Evolutionary conservation across 2,329 filamentous ascomycete genomes (phyloP), one percentile per base, ranked within the genome.

Genomic region (Aspergillus persii): DNA sequence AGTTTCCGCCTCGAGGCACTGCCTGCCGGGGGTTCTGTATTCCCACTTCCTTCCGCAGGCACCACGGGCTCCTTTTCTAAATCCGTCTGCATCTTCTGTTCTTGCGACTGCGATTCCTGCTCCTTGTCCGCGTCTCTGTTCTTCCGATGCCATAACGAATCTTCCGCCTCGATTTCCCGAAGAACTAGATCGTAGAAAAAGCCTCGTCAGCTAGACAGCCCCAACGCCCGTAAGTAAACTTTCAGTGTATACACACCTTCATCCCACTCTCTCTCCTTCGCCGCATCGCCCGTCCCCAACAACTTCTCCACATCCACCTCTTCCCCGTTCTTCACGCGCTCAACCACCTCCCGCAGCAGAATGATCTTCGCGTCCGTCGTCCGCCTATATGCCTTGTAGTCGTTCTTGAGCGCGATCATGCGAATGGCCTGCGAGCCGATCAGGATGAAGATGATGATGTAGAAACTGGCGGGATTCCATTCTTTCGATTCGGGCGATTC

Each of bases 391-490:
- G 87, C 86, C 33, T 83, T 81, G 70, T 88, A 89, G 53, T 93
- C 88, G 67, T 90, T 90, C 68, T 88, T 89, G 68, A 98, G 74
- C 39, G 87, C 83, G 70, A 99, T 89, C 83, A 95, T 90, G 69
- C 97, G 91, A 68, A 99, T 97, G 12, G 94, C 91, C 82, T 97
- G 96, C 62, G 92, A 96, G 3, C 96, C 96, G 64, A 98, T 94
- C 63, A 98, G 83, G 46, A 92, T 80, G 69, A 92, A 92, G 63
- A 94, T 91, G 68, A 88, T 80, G 66, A 94, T 91, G 74, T 88
- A 95, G 70, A 92, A 94, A 0, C 88, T 92, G 23, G 89, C 89
- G 2, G 91, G 90, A 67, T 94, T 94, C 87, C 89, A 91, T 66
- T 86, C 84, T 70, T 85, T 88, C 15, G 83, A 78, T 64, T 82